A percentile compares a stretch with the other conserved stretches of the same genome.
Conservation (phyloP, 164 flowering plant species). For the Chloranthus sessilifolius region DNA sequence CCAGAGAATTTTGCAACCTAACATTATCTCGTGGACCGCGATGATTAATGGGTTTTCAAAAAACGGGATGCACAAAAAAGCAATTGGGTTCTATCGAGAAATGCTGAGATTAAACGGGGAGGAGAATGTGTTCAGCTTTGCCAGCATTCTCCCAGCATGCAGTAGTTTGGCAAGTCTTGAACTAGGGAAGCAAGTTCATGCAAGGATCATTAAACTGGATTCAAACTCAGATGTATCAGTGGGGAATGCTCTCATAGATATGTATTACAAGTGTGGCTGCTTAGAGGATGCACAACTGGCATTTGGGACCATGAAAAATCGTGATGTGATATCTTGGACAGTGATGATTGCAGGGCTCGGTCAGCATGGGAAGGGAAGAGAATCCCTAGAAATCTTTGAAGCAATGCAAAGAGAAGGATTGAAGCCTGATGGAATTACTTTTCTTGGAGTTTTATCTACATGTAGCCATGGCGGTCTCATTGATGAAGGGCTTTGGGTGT, state of each 20-base stretch:
- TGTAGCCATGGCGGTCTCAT: slow-evolving; percentile 41
- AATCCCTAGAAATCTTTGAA: slow-evolving; percentile 25
- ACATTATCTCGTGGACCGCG: slow-evolving; percentile 28
- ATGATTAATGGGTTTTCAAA: slow-evolving; percentile 23
- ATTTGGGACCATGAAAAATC: slow-evolving; percentile 25
- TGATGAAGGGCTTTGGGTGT: slow-evolving; percentile 29
- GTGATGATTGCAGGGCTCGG: slow-evolving; percentile 33
- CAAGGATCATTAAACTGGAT: slow-evolving; percentile 18
- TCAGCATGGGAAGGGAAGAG: slow-evolving; percentile 35
- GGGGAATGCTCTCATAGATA: slow-evolving; percentile 30
- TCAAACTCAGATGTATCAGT: slow-evolving; percentile 17
- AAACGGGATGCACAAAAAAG: slow-evolving; percentile 22
- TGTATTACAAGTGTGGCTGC: slow-evolving; percentile 33
- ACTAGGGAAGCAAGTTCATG: slow-evolving; percentile 30
- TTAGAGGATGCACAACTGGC: slow-evolving; percentile 22
- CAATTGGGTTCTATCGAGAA: slow-evolving; percentile 17
- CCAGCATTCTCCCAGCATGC: slow-evolving; percentile 24
- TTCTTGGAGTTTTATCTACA: slow-evolving; percentile 31
- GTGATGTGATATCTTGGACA: slow-evolving; percentile 34
- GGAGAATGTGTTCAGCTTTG: slow-evolving; percentile 30
- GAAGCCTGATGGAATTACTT: slow-evolving; percentile 29
- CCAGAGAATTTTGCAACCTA: slow-evolving; percentile 11
- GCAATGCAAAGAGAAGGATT: slow-evolving; percentile 29
- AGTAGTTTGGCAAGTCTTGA: slow-evolving; percentile 25
- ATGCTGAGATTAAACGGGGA: slow-evolving; percentile 22